Conservation (phyloP, 1,139 yeast genomes). For the Yamadazyma kanchanaburiensis region DNA sequence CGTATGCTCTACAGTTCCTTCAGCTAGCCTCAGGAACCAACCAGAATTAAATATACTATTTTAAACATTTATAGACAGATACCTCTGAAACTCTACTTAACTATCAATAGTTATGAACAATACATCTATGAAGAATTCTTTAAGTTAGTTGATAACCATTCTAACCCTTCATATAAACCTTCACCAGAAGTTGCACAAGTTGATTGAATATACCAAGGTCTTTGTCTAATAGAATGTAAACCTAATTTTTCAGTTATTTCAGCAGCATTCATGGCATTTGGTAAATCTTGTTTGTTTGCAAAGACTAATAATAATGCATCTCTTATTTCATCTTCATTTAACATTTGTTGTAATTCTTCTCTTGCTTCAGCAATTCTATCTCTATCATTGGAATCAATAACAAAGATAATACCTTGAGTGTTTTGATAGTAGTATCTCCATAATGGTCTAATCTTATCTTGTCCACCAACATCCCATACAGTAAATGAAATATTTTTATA, state of each 20-base stretch:
- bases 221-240: constrained; percentile 39
- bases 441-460: constrained; percentile 41
- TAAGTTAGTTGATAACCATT: constrained; percentile 40
- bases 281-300: constrained; percentile 43
- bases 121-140: constrained; percentile 21
- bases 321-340: constrained; percentile 41
- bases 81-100: too few species aligned
- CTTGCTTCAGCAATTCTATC: constrained; percentile 44
- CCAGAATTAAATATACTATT: too few species aligned
- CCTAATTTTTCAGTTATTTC: constrained; percentile 43
- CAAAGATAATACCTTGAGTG: constrained; percentile 42
- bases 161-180: constrained; percentile 43
- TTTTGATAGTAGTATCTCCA: constrained; percentile 45
- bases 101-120: too few species aligned
- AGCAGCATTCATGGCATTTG: constrained; percentile 44
- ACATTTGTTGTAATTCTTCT: constrained; percentile 44
- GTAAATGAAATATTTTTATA: constrained; percentile 41
- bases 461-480: constrained; percentile 47
- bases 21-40: too few species aligned
- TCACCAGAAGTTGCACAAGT: constrained; percentile 44
- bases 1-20: too few species aligned
- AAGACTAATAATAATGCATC: constrained; percentile 40
- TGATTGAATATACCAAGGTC: constrained; percentile 44
- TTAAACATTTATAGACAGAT: too few species aligned
- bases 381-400: constrained; percentile 42